Conservation (phyloP, 2,329 filamentous ascomycete species). For the Epichloe glyceriae region DNA sequence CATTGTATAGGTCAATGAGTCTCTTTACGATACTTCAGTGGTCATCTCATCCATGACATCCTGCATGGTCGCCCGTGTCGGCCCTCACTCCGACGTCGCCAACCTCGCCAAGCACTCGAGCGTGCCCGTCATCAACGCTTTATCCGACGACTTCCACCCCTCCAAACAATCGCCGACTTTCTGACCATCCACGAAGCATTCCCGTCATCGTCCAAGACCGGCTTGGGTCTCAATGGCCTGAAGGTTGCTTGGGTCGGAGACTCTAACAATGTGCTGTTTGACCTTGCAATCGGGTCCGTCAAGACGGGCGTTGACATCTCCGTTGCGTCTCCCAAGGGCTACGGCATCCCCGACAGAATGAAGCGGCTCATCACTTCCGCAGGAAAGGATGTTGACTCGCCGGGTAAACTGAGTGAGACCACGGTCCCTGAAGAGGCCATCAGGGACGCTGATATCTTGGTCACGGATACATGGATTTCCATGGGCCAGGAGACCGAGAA, state of each 20-base stretch:
- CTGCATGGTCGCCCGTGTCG: conserved; percentile 69
- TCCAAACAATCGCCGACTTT: conserved; percentile 91
- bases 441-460: conserved; percentile 73
- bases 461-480: conserved; percentile 96
- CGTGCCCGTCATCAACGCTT: conserved; percentile 74
- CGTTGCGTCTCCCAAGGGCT: conserved; percentile 76
- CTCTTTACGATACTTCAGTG: conserved; percentile 78
- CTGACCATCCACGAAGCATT: conserved; percentile 78
- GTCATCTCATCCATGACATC: conserved; percentile 93
- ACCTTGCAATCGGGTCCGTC: conserved; percentile 74
- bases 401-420: conserved; percentile 62
- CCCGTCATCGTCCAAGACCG: conserved; percentile 31
- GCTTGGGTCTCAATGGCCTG: conserved; percentile 62
- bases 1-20: conserved; percentile 63
- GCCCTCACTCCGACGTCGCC: conserved; percentile 61
- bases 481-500: conserved; percentile 94
- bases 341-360: conserved; percentile 68
- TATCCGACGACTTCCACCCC: conserved; percentile 83
- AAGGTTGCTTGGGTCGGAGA: conserved; percentile 96
- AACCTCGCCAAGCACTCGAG: conserved; percentile 57
- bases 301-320: conserved; percentile 80
- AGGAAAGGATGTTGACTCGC: conserved; percentile 38
- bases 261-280: conserved; percentile 93
- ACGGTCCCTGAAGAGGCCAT: conserved; percentile 73
- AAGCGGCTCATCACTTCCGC: conserved; percentile 56